phyloP scores from a whole-genome alignment of 331 rosid species.

The Prunus yedoensis region DNA sequence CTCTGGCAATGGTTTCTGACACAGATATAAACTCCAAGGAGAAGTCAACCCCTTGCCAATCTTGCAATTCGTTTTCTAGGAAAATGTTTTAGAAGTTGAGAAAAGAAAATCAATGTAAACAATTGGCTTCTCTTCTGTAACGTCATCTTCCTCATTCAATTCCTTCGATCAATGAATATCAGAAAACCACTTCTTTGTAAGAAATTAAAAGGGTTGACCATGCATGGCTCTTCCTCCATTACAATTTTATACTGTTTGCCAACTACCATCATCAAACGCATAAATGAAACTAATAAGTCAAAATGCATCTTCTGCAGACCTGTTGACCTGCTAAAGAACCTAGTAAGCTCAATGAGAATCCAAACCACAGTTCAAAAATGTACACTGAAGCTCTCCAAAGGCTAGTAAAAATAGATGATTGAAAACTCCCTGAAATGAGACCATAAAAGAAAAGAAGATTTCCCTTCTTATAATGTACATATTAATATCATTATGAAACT shows the following conservation, averaged over 20 bases:
- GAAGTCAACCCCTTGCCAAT: too few species aligned
- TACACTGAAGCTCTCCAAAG: background rate
- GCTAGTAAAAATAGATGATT: too few species aligned
- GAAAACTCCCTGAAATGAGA: too few species aligned
- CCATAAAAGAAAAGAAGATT: too few species aligned
- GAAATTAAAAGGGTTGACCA: background rate
- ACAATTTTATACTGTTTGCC: constrained; percentile 13
- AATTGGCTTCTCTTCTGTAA: background rate
- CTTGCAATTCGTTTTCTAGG: too few species aligned
- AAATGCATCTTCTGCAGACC: background rate
- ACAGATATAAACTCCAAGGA: constrained; percentile 6
- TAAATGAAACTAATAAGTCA: background rate
- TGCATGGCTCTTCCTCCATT: background rate
- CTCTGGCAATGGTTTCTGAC: constrained; percentile 13
- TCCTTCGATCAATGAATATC: background rate
- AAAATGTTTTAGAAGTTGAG: too few species aligned
- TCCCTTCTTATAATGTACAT: too few species aligned
- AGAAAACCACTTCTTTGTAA: background rate
- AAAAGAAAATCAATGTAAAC: background rate
- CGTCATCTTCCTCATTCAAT: background rate
- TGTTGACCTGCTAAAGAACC: background rate
- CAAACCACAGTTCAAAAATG: background rate
- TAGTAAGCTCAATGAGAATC: background rate
- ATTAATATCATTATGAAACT: too few species aligned
- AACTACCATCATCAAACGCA: constrained; percentile 17